A percentile compares a stretch with the other conserved stretches of the same genome.
Evolutionary conservation across 2,329 filamentous ascomycete species (phyloP).

Genomic region (Ophiocordyceps camponoti-floridani): DNA sequence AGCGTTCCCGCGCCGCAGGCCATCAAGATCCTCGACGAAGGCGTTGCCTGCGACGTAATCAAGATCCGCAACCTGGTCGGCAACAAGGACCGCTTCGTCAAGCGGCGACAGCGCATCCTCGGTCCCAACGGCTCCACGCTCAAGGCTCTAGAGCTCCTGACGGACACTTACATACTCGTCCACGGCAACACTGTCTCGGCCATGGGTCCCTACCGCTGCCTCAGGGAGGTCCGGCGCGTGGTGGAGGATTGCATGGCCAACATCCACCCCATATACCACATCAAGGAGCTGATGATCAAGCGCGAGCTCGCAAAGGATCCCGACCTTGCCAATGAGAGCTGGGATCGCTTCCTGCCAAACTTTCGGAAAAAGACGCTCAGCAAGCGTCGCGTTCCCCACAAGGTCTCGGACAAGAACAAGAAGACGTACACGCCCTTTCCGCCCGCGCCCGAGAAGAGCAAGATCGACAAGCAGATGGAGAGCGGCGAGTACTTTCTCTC

Average conservation of each 20-base stretch:
- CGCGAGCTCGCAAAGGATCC: conserved; percentile 81
- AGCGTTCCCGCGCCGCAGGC: conserved; percentile 89
- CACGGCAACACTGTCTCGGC: conserved; percentile 89
- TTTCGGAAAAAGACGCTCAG: conserved; percentile 89
- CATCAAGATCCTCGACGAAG: conserved; percentile 85
- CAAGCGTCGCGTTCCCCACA: conserved; percentile 65
- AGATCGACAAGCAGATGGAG: conserved; percentile 95
- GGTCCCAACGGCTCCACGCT: conserved; percentile 83
- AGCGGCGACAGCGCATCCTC: conserved; percentile 80
- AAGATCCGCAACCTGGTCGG: conserved; percentile 82
- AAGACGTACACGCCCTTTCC: conserved; percentile 96
- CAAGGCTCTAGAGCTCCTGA: conserved; percentile 85
- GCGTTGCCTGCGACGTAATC: conserved; percentile 82
- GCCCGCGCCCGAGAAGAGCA: conserved; percentile 93
- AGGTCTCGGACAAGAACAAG: conserved; percentile 82
- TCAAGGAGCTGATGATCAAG: conserved; percentile 75
- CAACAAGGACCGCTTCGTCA: conserved; percentile 92
- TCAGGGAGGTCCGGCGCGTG: conserved; percentile 81
- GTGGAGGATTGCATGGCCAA: conserved; percentile 96
- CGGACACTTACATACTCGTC: conserved; percentile 80
- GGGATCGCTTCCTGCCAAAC: conserved; percentile 91
- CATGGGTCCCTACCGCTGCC: conserved; percentile 82
- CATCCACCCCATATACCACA: conserved; percentile 80
- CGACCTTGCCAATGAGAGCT: conserved; percentile 70
- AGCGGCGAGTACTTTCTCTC: conserved; percentile 91